Evolutionary conservation across 73 alveolate genomes (phyloP).

Genomic region (Tetrahymena malaccensis): DNA sequence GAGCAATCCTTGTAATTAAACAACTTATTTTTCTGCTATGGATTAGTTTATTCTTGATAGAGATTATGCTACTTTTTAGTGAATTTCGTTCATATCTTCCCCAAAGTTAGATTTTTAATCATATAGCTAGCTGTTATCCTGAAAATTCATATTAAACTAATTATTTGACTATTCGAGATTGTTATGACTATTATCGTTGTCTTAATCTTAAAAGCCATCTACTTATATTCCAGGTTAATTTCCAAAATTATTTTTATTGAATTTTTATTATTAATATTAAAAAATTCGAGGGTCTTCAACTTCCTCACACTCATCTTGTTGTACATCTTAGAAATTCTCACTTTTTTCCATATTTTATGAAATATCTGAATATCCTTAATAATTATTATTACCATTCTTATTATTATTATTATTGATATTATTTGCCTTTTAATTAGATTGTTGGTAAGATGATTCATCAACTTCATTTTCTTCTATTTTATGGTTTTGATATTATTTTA

Average conservation of each 20-base stretch:
- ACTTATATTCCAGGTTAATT: background rate
- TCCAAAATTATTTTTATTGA: background rate
- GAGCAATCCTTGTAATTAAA: background rate
- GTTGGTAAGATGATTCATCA: background rate
- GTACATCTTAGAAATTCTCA: background rate
- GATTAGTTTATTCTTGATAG: background rate
- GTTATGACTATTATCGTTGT: background rate
- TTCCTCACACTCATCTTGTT: background rate
- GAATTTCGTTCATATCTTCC: background rate
- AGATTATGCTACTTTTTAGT: background rate
- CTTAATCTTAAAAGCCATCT: background rate
- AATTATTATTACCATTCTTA: background rate
- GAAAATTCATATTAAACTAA: background rate
- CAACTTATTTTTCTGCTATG: background rate
- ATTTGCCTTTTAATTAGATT: background rate
- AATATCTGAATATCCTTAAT: background rate
- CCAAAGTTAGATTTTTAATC: background rate
- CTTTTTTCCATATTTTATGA: background rate
- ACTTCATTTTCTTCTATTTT: background rate
- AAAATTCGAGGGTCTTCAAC: background rate
- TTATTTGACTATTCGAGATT: background rate
- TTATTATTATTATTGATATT: too few species aligned
- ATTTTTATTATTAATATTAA: background rate
- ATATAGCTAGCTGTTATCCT: background rate
- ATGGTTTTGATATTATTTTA: background rate